phyloP scores from a whole-genome alignment of 23 red algal species.

The Pyropia haitanensis region DNA sequence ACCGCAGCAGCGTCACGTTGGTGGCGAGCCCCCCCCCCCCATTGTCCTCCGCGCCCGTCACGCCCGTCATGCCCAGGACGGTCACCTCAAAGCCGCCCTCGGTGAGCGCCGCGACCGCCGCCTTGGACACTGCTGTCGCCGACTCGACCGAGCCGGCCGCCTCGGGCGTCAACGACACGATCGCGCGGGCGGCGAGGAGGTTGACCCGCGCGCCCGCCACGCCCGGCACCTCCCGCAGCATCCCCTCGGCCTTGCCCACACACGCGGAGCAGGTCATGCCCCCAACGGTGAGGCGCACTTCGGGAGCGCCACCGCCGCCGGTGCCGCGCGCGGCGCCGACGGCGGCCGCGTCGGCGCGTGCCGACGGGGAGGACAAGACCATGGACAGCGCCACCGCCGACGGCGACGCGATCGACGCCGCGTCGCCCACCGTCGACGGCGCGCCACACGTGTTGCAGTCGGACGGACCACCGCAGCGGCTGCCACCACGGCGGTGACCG shows the following conservation, averaged over 20 bases:
- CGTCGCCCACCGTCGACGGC: too few species aligned
- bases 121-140: background rate
- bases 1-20: background rate
- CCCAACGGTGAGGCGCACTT: background rate
- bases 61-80: background rate
- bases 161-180: background rate
- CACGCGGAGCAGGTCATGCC: background rate
- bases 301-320: too few species aligned
- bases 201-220: background rate
- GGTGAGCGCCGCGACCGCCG: background rate
- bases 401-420: too few species aligned
- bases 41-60: background rate
- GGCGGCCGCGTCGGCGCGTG: too few species aligned
- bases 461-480: too few species aligned
- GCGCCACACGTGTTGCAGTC: too few species aligned
- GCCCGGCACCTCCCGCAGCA: background rate
- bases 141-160: background rate
- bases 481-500: too few species aligned
- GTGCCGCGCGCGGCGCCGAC: too few species aligned
- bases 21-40: background rate
- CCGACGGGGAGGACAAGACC: too few species aligned
- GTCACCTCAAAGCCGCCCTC: background rate
- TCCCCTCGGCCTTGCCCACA: background rate
- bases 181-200: background rate
- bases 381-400: too few species aligned